Evolutionary conservation across 2,329 filamentous ascomycete genomes (phyloP), one percentile per base, ranked within the genome.

Genomic region (Fusarium sp.): DNA sequence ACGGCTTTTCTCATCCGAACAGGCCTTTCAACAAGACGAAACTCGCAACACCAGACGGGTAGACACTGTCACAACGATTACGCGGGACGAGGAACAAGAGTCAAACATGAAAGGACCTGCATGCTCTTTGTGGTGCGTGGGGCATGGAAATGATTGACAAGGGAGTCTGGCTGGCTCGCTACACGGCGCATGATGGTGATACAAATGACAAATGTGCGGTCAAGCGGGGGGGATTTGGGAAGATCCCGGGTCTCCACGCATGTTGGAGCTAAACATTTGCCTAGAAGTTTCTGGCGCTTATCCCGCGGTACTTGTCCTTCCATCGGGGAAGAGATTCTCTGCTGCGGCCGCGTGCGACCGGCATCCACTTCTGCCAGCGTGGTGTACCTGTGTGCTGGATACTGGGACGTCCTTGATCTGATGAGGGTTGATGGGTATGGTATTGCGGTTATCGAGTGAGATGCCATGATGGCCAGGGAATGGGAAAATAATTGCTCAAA

Each of bases 221-320:
- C 48, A 59, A 41, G 54, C 27, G 18, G 41, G 57, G 25, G 39
- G 18, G 30, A 32, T 18, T 18, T 27, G 16, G 48, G 35, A 16
- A 8, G 50, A 20, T 23, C 30, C 35, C 20, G 37, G 59, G 59
- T 37, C 35, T 32, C 61, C 61, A 57, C 35, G 48, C 23, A 35
- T 45, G 45, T 59, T 48, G 37, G 62, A 56, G 72, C 72, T 67
- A 75, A 23, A 37, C 43, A 20, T 45, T 45, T 63, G 37, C 34
- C 63, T 68, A 70, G 68, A 74, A 72, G 60, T 75, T 75, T 73
- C 68, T 75, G 66, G 72, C 72, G 72, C 72, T 75, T 75, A 75
- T 65, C 72, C 72, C 72, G 72, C 69, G 58, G 69, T 61, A 58
- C 18, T 61, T 48, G 61, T 10, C 23, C 20, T 25, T 50, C 45